Conservation (phyloP, 2,329 filamentous ascomycete species). For the Incumbomyces delicatus region DNA sequence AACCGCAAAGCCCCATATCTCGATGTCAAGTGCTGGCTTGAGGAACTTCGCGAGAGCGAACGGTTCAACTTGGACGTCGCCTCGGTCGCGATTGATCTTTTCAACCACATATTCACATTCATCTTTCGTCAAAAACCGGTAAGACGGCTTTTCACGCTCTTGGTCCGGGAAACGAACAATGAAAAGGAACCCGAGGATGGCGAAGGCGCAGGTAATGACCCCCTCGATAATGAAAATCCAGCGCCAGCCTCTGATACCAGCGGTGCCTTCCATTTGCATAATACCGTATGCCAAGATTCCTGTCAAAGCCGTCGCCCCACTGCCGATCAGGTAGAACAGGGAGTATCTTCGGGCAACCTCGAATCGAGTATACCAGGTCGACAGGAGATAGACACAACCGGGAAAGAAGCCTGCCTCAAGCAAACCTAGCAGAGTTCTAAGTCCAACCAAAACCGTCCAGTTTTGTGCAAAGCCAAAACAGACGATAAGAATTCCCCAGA, state of each 20-base stretch:
- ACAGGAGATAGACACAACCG: slow-evolving; percentile 55
- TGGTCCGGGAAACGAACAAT: slow-evolving; percentile 30
- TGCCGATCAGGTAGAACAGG: slow-evolving; percentile 42
- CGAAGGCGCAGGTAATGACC: slow-evolving; percentile 20
- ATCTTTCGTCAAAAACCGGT: slow-evolving; percentile 25
- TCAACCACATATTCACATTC: slow-evolving; percentile 25
- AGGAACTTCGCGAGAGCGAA: slow-evolving; percentile 42
- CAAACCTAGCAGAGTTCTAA: slow-evolving; percentile 44
- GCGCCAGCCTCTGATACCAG: slow-evolving; percentile 9
- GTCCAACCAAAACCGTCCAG: slow-evolving; percentile 21
- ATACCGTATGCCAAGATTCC: slow-evolving; percentile 37
- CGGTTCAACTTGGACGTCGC: slow-evolving; percentile 40
- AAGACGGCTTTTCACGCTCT: slow-evolving; percentile 21
- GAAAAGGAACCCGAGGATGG: slow-evolving; percentile 24
- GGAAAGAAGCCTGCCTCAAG: slow-evolving; percentile 61
- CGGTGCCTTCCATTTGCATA: slow-evolving; percentile 25
- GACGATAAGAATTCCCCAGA: slow-evolving; percentile 8
- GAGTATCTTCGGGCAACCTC: slow-evolving; percentile 32
- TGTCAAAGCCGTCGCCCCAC: slow-evolving; percentile 37
- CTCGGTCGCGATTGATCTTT: slow-evolving; percentile 43
- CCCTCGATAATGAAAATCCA: slow-evolving; percentile 18
- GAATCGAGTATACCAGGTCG: slow-evolving; percentile 17
- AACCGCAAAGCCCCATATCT: slow-evolving; percentile 46
- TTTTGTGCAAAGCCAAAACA: slow-evolving; percentile 22
- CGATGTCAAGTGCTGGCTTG: slow-evolving; percentile 37